These are phyloP conservation scores for Talaromyces thailandensis DNA, from an alignment of 495 filamentous ascomycete species.

Conservation along the genomic window DNA sequence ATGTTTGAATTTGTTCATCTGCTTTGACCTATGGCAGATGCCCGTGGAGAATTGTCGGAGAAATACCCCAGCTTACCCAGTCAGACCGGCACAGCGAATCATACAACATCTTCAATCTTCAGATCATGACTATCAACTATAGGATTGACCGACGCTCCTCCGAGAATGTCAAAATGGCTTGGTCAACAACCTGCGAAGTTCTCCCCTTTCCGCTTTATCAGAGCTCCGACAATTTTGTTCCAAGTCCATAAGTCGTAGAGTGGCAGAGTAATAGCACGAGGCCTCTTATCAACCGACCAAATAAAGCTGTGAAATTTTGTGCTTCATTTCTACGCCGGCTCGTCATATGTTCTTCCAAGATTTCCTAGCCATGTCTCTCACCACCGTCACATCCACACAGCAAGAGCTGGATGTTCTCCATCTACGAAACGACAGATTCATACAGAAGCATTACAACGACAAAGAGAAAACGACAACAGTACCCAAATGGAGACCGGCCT, in stretches of 20 bases:
- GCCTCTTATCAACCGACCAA: neutral
- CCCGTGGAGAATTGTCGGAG: neutral
- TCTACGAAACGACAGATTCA: neutral
- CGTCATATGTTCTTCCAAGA: neutral
- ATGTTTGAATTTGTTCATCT: neutral
- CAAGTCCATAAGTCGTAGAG: neutral
- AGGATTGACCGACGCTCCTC: neutral
- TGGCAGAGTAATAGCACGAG: neutral
- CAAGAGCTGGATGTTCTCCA: neutral
- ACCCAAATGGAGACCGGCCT: slow-evolving; percentile 35
- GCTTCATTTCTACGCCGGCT: neutral
- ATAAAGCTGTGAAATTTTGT: neutral
- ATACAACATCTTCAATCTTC: neutral
- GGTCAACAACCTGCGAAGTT: neutral
- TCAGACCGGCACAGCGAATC: neutral
- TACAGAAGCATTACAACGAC: neutral
- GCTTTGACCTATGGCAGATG: neutral
- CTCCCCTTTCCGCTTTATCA: too few relatives aligned
- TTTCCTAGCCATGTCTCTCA: neutral
- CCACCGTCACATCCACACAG: neutral
- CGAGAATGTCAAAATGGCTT: neutral
- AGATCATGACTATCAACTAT: neutral
- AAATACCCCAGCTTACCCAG: neutral
- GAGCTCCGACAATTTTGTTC: neutral
- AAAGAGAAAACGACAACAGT: neutral